A percentile compares a stretch with the other conserved stretches of the same genome.
Evolutionary conservation across 305 asterid genomes (phyloP).

Genomic region (Ajuga reptans): DNA sequence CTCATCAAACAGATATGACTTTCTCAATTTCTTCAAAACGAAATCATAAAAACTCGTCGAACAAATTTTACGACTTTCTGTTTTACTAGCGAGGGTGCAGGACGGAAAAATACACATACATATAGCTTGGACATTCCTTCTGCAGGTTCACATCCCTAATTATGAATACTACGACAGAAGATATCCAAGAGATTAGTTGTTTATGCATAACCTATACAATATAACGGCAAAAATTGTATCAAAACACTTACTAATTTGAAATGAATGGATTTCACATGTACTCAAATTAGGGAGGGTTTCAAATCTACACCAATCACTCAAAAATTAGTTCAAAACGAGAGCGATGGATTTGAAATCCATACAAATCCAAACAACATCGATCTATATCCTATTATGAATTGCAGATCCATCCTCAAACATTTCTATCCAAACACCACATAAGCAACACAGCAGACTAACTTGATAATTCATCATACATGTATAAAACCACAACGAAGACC

Average conservation of each 20-base stretch:
- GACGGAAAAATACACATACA: neutral
- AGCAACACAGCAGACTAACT: neutral
- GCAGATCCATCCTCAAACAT: too few relatives aligned
- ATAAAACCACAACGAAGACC: neutral
- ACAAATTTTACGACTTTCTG: too few relatives aligned
- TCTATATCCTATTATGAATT: too few relatives aligned
- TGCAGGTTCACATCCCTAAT: neutral
- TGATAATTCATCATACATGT: neutral
- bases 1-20: neutral
- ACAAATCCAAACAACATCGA: too few relatives aligned
- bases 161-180: neutral
- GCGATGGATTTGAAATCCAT: too few relatives aligned
- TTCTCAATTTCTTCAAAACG: neutral
- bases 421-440: neutral
- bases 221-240: too few relatives aligned
- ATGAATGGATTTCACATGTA: too few relatives aligned
- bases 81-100: too few relatives aligned
- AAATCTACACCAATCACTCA: too few relatives aligned
- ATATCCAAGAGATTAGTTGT: neutral
- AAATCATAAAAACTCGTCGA: neutral
- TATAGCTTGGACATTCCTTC: neutral
- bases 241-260: too few relatives aligned
- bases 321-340: too few relatives aligned
- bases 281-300: neutral
- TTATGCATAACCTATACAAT: too few relatives aligned